These are phyloP conservation scores for Thozetella sp. DNA, from an alignment of 495 filamentous ascomycete genomes.

Conservation along the genomic window DNA sequence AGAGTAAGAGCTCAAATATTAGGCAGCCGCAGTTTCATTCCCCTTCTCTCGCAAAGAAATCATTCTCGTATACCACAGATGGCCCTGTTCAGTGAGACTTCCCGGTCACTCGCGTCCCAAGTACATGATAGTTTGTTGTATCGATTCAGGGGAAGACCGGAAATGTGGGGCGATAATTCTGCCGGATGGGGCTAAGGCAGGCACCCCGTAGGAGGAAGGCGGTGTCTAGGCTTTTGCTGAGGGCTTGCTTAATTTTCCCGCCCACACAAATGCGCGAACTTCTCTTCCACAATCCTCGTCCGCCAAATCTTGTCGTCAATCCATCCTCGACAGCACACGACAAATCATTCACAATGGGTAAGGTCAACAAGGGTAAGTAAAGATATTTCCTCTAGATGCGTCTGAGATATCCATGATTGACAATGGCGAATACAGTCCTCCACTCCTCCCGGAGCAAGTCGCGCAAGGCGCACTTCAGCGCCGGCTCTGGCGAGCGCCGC, in stretches of 20 bases:
- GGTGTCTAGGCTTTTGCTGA: conserved; percentile 13
- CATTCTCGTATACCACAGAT: too few relatives aligned
- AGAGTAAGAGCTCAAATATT: too few relatives aligned
- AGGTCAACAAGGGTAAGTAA: conserved; percentile 29
- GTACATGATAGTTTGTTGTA: too few relatives aligned
- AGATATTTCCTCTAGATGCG: background rate
- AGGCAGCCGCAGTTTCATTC: too few relatives aligned
- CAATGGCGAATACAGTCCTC: conserved; percentile 20
- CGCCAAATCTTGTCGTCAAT: conserved; percentile 28
- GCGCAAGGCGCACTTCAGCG: conserved; percentile 94
- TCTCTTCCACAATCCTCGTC: conserved; percentile 12
- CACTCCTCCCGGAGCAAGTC: conserved; percentile 88
- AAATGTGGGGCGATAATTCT: too few relatives aligned
- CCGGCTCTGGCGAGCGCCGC: conserved; percentile 88
- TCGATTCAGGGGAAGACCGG: too few relatives aligned
- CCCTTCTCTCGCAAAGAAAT: too few relatives aligned
- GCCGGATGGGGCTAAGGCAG: background rate
- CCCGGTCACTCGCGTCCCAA: too few relatives aligned
- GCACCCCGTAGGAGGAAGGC: background rate
- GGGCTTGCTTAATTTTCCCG: conserved; percentile 18
- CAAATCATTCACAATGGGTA: conserved; percentile 33
- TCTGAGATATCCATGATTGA: conserved; percentile 9
- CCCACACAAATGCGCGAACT: conserved; percentile 13
- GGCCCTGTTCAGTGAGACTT: too few relatives aligned
- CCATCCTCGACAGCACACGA: conserved; percentile 23